Base-by-base conservation (phyloP, 2,329 filamentous ascomycete genomes). In the Orbilia brochopaga region DNA sequence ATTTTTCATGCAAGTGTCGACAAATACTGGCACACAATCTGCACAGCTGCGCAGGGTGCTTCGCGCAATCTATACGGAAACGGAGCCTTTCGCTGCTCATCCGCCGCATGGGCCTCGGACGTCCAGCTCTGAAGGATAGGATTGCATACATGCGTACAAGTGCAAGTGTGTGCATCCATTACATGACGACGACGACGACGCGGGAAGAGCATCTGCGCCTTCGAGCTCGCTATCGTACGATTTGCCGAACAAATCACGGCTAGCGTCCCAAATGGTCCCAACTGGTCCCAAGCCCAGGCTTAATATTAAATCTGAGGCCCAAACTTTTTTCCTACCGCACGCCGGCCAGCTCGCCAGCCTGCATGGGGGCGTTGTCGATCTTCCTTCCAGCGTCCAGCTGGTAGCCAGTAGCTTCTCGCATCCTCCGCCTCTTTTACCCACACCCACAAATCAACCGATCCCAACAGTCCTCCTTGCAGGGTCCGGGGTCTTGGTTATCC, bases 401-500 rank as follows among this genome's bases (percentile, higher is more conserved):
- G 59, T 59, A 70, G 55, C 66, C 56, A 72, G 67, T 65, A 37
- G 44, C 53, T 61, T 57, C 44, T 57, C 40, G 60, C 67, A 65
- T 51, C 48, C 50, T 42, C 67, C 46, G 37, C 66, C 64, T 44
- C 67, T 42, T 57, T 60, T 46, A 59, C 67, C 59, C 67, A 65
- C 67, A 70, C 54, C 55, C 56, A 24, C 52, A 65, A 35, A 35
- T 23, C 23, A 37, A 53, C 55, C 27, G 55, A 72, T 72, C 67
- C 67, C 67, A 54, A 72, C 60, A n/a, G 48, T 72, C 60, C 64
- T 61, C 53, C 67, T 72, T 72, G 67, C 67, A 72, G 67, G 67
- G 67, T 72, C 67, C 67, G 21, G 67, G 67, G 67, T 57, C 44
- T 40, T 72, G 67, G 60, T 72, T 72, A 72, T 72, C 67, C 67